Base-by-base conservation (phyloP, 306 rosid genomes). In the Medicago lupulina region DNA sequence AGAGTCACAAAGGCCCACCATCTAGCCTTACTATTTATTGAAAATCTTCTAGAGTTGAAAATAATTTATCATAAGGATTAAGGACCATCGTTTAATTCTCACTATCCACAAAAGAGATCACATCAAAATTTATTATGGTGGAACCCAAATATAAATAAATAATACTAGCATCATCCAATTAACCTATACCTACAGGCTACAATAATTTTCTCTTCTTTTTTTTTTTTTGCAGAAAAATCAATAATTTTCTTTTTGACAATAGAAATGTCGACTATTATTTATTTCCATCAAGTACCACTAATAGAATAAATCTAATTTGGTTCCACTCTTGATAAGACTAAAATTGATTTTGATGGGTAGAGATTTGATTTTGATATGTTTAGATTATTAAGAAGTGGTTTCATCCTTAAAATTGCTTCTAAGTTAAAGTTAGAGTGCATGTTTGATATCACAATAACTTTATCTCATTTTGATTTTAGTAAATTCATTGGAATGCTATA, bases 101-200 rank as follows among this genome's bases (percentile, higher is more conserved):
- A 44, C 68, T 38, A 80, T 73, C 69, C 36, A 16, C 31, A 38
- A 19, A 46, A 36, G 13, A 80, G 8, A 10, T 68, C 67, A 67
- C 84, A 69, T 80, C 73, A 38, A 60, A 59, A 70, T 81, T 81
- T 62, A 76, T 76, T 63, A 34, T 54, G 51, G 81, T 76, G 85
- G 81, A 76, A 71, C 78, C 81, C 85, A 70, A 67, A 13, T 38
- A 14, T 61, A 31, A 61, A 61, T 19, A 16, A 40, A 41, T 67
- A 10, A 58, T 77, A 28, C n/a, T n/a, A n/a, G 58, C 58, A 62
- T 71, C 54, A 53, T 58, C 28, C 74, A 9, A 18, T 70, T 46
- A 31, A 55, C 63, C 73, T 55, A 54, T 21, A 76, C 39, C 55
- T 57, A 68, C n/a, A 49, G 39, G 69, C 67, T 76, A 68, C 67